These are phyloP conservation scores for Myxozyma lipomycoides DNA, from an alignment of 805 yeast genomes.

Conservation along the genomic window DNA sequence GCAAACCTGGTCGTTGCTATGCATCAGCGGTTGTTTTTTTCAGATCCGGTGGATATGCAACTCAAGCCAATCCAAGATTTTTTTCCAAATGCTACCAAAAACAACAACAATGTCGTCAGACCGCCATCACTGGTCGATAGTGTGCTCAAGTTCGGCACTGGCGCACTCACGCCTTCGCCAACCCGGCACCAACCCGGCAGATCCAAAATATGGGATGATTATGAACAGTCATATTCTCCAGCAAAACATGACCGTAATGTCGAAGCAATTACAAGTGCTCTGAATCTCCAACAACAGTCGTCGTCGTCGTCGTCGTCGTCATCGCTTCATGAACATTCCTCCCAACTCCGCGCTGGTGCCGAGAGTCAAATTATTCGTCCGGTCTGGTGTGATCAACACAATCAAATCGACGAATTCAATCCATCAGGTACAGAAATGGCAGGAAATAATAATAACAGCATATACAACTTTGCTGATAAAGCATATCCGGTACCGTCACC, in stretches of 20 bases:
- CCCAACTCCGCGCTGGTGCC: background rate
- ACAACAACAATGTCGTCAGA: no score
- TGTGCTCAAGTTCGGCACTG: background rate
- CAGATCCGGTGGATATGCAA: constrained; percentile 24
- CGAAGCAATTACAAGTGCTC: constrained; percentile 5
- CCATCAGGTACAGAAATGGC: background rate
- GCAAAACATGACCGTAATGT: background rate
- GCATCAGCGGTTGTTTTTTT: constrained; percentile 19
- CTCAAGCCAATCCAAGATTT: constrained; percentile 21
- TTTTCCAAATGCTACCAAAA: constrained; percentile 13
- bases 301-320: constrained; percentile 1
- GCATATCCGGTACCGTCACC: constrained; percentile 58
- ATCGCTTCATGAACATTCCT: background rate
- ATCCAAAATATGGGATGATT: constrained; percentile 23
- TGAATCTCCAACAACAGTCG: background rate
- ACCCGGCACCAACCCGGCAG: constrained; percentile 7
- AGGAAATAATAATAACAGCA: no score
- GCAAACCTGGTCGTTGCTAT: constrained; percentile 10
- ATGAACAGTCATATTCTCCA: constrained; percentile 6
- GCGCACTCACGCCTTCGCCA: background rate
- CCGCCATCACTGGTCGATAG: background rate
- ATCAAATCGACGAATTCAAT: background rate
- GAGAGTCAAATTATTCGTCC: no score
- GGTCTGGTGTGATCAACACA: background rate
- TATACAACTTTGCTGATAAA: constrained; percentile 35